A percentile compares a stretch with the other conserved stretches of the same genome.
phyloP scores from a whole-genome alignment of 2,329 filamentous ascomycete species.

The Cordyceps militaris region DNA sequence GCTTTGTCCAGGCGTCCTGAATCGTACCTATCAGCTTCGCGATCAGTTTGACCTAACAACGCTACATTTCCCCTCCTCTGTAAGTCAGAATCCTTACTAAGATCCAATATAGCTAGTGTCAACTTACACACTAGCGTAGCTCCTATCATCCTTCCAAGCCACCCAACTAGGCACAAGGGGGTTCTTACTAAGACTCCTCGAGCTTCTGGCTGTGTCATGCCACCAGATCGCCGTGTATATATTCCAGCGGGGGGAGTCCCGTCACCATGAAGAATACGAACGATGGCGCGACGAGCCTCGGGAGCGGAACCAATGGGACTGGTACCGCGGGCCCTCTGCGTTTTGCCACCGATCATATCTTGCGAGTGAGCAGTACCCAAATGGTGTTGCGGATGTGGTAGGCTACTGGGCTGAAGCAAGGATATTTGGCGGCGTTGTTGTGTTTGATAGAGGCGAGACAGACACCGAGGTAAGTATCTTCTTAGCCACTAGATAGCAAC shows the following conservation, averaged over 20 bases:
- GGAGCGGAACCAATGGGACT: neutral
- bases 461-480: constrained; percentile 15
- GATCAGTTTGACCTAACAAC: neutral
- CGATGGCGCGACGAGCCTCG: neutral
- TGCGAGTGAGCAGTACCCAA: constrained; percentile 21
- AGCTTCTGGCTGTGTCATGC: neutral
- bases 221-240: neutral
- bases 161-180: neutral
- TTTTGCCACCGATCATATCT: neutral
- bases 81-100: neutral
- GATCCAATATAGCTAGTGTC: neutral
- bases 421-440: constrained; percentile 24
- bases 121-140: neutral
- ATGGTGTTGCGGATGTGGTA: constrained; percentile 18
- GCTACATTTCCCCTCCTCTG: neutral
- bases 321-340: neutral
- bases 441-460: constrained; percentile 22
- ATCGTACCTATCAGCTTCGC: neutral
- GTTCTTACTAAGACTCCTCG: neutral
- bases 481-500: neutral
- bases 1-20: neutral
- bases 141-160: neutral
- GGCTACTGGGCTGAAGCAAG: constrained; percentile 25
- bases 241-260: neutral
- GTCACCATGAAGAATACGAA: neutral